These are phyloP conservation scores for Nicotiana rustica DNA, from an alignment of 305 asterid species.

Conservation along the genomic window DNA sequence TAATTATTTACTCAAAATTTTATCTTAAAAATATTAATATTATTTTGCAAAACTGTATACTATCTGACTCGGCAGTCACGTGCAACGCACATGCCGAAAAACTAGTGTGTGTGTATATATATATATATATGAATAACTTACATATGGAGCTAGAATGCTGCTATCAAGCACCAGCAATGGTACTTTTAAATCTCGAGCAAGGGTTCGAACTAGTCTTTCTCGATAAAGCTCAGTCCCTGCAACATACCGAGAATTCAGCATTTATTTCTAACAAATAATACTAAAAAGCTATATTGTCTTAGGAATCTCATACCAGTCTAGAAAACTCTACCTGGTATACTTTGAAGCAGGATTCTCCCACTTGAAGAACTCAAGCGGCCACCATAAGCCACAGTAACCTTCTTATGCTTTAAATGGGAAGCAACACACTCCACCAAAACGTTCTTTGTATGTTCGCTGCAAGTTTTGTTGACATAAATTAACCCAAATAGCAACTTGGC, in stretches of 20 bases:
- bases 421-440: slow-evolving; percentile 92
- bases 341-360: slow-evolving; percentile 89
- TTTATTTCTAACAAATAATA: slow-evolving; percentile 38
- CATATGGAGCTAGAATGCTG: slow-evolving; percentile 89
- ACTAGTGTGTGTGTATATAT: background rate
- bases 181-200: slow-evolving; percentile 85
- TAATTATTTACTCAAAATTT: too few relatives aligned
- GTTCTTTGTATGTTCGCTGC: slow-evolving; percentile 76
- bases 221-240: slow-evolving; percentile 95
- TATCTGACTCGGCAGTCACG: too few relatives aligned
- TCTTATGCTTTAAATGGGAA: slow-evolving; percentile 83
- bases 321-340: slow-evolving; percentile 73
- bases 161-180: slow-evolving; percentile 91
- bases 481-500: slow-evolving; percentile 18
- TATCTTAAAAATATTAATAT: too few relatives aligned
- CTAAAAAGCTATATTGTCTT: slow-evolving; percentile 9
- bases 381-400: slow-evolving; percentile 70
- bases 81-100: too few relatives aligned
- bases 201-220: slow-evolving; percentile 95
- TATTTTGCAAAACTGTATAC: too few relatives aligned
- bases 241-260: slow-evolving; percentile 27
- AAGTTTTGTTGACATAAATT: slow-evolving; percentile 35
- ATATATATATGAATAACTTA: slow-evolving; percentile 48
- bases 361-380: slow-evolving; percentile 79
- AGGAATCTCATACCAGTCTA: slow-evolving; percentile 31